Conservation (phyloP, 2,329 filamentous ascomycete species). For the Calonectria hawksworthii region DNA sequence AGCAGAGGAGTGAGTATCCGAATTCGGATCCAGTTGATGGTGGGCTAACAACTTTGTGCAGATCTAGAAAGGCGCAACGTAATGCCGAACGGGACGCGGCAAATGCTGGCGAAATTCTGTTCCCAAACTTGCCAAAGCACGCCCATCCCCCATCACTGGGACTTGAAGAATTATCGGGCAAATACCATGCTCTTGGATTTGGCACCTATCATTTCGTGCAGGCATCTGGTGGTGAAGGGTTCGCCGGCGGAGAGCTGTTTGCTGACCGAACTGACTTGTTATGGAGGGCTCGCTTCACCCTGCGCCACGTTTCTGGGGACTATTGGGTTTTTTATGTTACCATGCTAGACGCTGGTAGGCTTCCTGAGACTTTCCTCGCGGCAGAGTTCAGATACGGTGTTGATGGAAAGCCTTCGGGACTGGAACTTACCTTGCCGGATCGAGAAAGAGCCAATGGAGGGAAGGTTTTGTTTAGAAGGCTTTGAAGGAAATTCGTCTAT, state of each 20-base stretch:
- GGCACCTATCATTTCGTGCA: not conserved
- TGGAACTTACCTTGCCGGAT: not conserved
- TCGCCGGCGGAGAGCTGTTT: not conserved
- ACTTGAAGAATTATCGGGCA: not conserved
- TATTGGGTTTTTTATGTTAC: not conserved
- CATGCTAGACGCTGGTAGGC: not conserved
- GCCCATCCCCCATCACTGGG: not conserved
- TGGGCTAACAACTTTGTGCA: not conserved
- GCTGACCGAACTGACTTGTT: not conserved
- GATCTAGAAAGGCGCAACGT: not conserved
- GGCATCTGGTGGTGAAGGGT: too few species aligned
- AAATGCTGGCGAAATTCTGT: not conserved
- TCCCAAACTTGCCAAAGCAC: not conserved
- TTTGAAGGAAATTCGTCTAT: not conserved
- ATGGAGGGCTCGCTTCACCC: not conserved
- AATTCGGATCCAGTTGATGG: too few species aligned
- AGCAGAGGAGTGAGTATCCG: not conserved
- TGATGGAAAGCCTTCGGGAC: not conserved
- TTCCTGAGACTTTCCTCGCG: not conserved
- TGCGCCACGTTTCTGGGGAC: not conserved
- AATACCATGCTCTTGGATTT: not conserved
- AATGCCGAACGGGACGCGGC: not conserved
- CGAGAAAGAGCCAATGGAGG: not conserved
- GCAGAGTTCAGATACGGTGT: not conserved
- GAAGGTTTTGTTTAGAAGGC: not conserved